Evolutionary conservation across 192 early-diverging fungal genomes (phyloP).

Genomic region (Entomortierella chlamydospora): DNA sequence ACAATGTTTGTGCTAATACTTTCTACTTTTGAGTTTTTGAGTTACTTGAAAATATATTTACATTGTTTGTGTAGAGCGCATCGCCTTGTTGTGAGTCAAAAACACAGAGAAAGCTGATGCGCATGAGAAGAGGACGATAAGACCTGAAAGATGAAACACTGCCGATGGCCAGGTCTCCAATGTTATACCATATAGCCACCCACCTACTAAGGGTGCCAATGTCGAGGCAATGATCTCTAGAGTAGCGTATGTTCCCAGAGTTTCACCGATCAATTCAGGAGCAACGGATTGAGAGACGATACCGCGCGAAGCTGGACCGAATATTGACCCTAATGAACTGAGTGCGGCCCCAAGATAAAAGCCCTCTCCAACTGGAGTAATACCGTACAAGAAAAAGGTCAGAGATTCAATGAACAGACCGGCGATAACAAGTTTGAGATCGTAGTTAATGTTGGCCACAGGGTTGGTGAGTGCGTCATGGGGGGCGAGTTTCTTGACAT

Average conservation of each 20-base stretch:
- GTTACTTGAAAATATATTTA: too few relatives aligned
- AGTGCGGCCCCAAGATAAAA: slow-evolving; percentile 32
- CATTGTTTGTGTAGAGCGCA: too few relatives aligned
- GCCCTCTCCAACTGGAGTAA: slow-evolving; percentile 15
- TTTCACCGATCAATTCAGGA: slow-evolving; percentile 14
- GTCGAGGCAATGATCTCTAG: slow-evolving; percentile 17
- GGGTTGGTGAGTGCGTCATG: not conserved
- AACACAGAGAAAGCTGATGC: slow-evolving; percentile 1
- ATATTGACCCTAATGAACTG: slow-evolving; percentile 22
- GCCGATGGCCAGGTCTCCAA: slow-evolving; percentile 8
- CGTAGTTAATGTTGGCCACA: slow-evolving; percentile 17
- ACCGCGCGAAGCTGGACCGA: slow-evolving; percentile 22
- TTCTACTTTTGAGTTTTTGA: too few relatives aligned
- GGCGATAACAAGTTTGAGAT: slow-evolving; percentile 27
- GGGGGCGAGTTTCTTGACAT: slow-evolving; percentile 20
- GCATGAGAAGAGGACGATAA: not conserved
- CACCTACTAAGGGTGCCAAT: slow-evolving; percentile 6
- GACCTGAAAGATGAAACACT: slow-evolving; percentile 7
- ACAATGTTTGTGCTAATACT: too few relatives aligned
- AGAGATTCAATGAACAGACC: slow-evolving; percentile 21
- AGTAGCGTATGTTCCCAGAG: slow-evolving; percentile 24
- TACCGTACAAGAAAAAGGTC: slow-evolving; percentile 30
- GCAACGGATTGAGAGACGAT: slow-evolving; percentile 27
- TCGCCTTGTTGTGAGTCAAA: not conserved
- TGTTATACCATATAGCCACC: slow-evolving; percentile 20